phyloP scores from a whole-genome alignment of 441 rosid species.

The Dalechampia spathulata region DNA sequence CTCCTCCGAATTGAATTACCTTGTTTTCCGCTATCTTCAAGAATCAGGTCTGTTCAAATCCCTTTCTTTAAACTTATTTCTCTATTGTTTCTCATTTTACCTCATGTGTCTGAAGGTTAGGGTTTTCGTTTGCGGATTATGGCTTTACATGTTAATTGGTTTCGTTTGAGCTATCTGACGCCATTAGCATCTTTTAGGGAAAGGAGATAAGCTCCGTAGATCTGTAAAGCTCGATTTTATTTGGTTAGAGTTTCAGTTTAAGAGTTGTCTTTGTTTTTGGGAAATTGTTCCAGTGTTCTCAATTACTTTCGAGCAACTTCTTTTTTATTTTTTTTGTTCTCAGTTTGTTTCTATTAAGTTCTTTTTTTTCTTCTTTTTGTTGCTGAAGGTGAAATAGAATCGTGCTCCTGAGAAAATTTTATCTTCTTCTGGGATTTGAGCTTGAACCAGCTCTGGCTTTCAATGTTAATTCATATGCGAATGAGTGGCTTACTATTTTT shows the following conservation, averaged over 20 bases:
- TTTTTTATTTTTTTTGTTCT: no score
- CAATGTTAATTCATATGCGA: no score
- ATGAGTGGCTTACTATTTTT: no score
- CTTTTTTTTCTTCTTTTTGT: no score
- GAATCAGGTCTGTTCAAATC: constrained; percentile 57
- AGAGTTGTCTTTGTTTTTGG: no score
- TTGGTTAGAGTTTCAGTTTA: neutral
- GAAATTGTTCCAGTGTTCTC: no score
- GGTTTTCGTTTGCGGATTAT: constrained; percentile 12
- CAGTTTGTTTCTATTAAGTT: no score
- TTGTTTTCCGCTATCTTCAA: constrained; percentile 90
- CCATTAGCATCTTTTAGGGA: neutral
- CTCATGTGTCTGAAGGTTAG: neutral
- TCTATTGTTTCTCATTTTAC: neutral
- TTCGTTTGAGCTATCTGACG: neutral
- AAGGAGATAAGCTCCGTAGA: constrained; percentile 12
- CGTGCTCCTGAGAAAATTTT: neutral
- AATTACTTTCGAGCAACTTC: no score
- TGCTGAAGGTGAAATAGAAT: no score
- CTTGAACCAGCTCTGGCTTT: no score
- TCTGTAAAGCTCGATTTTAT: constrained; percentile 11
- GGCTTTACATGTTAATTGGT: neutral
- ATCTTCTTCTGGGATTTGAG: neutral
- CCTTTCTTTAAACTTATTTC: neutral
- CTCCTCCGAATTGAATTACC: constrained; percentile 78